Evolutionary conservation across 805 yeast species (phyloP), one percentile per base, ranked within the genome.

Genomic region (Suhomyces sp.): DNA sequence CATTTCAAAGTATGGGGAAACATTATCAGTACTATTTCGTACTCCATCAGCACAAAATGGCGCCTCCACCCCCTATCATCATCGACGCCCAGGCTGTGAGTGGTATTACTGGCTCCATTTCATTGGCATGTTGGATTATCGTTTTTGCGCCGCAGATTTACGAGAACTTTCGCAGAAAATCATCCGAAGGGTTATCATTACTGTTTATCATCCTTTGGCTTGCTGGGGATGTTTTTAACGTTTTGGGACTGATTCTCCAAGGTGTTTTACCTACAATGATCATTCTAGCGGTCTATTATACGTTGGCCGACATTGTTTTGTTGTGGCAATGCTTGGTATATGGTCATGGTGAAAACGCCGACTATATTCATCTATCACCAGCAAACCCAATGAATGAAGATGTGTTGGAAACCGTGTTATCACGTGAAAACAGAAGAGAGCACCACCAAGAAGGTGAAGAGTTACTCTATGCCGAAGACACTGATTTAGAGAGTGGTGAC

Each of bases 101-200:
- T 51, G 93, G 91, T 5, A 82, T 85, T 37, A 79, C 84, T 13
- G 86, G 83, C 40, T 87, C 95, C 9, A 88, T 93, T 22, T 91
- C 98, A 13, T 77, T 91, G 30, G 95, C 97, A 11, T 93, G 97
- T 58, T 91, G 98, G 98, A 83, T 93, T 40, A 90, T 93, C 31
- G 98, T 91, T 12, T 91, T 93, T 69, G 95, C 95, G 24, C 98
- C 98, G 8, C 98, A 91, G 56, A 83, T 93, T 28, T 90, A 88
- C 59, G 97, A 93, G 55, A 91, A 90, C 47, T 88, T 86, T 53
- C 72, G 74, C 42, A 68, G 98, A 53, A 81, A 86, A 58, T 79
- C 88, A 22, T 80, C 95, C 5, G 97, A 93, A 36, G 97, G 98
- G 5, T 72, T 93, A 13, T 88, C 97, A 6, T 61, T 90, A 25